Percentiles rank a stretch among this genome's conserved stretches.
Conservation (phyloP, 2,329 filamentous ascomycete genomes). For the Pseudogymnoascus sp. region DNA sequence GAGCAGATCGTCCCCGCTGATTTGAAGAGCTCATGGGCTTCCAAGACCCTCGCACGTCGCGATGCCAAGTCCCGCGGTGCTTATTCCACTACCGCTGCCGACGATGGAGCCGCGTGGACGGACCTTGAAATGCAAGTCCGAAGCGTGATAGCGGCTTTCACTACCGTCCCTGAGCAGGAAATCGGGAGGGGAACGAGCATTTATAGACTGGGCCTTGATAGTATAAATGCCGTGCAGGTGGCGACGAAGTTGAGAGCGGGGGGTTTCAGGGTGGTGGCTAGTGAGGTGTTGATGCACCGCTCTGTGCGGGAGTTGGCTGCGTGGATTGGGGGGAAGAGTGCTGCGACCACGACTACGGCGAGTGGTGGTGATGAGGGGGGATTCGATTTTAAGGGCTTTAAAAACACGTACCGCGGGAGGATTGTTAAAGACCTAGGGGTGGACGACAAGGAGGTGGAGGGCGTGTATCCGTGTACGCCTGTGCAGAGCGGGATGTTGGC, state of each 20-base stretch:
- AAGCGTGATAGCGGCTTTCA: slow-evolving; percentile 42
- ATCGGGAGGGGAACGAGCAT: slow-evolving; percentile 62
- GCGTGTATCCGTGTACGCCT: slow-evolving; percentile 67
- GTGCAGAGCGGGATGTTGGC: slow-evolving; percentile 74
- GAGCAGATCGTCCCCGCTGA: slow-evolving; percentile 20
- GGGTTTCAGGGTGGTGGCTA: slow-evolving; percentile 52
- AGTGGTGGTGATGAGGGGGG: slow-evolving; percentile 10
- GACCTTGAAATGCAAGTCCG: slow-evolving; percentile 34
- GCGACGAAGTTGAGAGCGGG: slow-evolving; percentile 56
- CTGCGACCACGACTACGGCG: not conserved
- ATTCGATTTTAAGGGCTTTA: slow-evolving; percentile 44
- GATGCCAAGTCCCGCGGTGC: not conserved
- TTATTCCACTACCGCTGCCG: not conserved
- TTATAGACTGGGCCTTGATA: slow-evolving; percentile 83
- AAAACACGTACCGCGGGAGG: slow-evolving; percentile 33
- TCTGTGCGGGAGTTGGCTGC: slow-evolving; percentile 32
- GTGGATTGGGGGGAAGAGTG: slow-evolving; percentile 14
- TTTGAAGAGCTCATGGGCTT: slow-evolving; percentile 19
- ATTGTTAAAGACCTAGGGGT: slow-evolving; percentile 19
- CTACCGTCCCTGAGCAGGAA: slow-evolving; percentile 38
- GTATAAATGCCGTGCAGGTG: slow-evolving; percentile 77
- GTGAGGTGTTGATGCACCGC: slow-evolving; percentile 63
- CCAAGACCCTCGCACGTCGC: slow-evolving; percentile 9
- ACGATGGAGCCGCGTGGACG: slow-evolving; percentile 12
- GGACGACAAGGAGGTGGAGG: slow-evolving; percentile 39